Evolutionary conservation across 257 asterid species (phyloP), one percentile per base, ranked within the genome.

Genomic region (Salvia rosmarinus): DNA sequence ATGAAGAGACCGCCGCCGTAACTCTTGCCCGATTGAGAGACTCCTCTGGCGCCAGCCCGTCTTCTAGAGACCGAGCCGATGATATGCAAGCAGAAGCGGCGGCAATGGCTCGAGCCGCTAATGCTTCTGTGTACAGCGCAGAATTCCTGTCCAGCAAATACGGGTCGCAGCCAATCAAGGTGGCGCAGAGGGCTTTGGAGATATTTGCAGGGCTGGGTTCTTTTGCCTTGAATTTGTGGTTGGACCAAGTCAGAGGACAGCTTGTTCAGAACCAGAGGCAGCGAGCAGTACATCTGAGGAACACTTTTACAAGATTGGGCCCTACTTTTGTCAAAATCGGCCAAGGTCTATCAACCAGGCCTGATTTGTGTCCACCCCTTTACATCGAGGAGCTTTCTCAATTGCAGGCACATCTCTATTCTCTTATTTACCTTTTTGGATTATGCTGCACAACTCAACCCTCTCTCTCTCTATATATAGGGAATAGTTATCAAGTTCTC

Each of bases 301-400:
- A 83, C 82, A 83, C 86, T 14, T 87, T 89, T 73, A 95, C 95
- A n/a, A 82, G 84, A 71, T 79, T 95, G 80, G 99, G 99, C 1
- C 99, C 99, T 61, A 95, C 99, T 62, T 95, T 95, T 71, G 96
- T 95, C 67, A 95, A 91, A 81, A 82, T 95, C 62, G 98, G 99
- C 6, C 99, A 95, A 82, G 99, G 99, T n/a, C 82, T 95, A 76
- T 91, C 99, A 67, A 89, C 98, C 59, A 80, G 99, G 68, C 99
- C 99, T 44, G 99, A 95, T 75, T 85, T 95, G 64, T 95, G 99
- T 73, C 99, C 98, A 0, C 88, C 96, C 6, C 74, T 69, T 56
- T 95, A 80, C 78, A 88, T 95, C 34, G 99, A 95, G 79, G 98
- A 95, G 89, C 96, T 95, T 46, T 76, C 98, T 40, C 76, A 85